phyloP scores from a whole-genome alignment of 345 rosid genomes.

The rapeseed (Brassica napus) region DNA sequence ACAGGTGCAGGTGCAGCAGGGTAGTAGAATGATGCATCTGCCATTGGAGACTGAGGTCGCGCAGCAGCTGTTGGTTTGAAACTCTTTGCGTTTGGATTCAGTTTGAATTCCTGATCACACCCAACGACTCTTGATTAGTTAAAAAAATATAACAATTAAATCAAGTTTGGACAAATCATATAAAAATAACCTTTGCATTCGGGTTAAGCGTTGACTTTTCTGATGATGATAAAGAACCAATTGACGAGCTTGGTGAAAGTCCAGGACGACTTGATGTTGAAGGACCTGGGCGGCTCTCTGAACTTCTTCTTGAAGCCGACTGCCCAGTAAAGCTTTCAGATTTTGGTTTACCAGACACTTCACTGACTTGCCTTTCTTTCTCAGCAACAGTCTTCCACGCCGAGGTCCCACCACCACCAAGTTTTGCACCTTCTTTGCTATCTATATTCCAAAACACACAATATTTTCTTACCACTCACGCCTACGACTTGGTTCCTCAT shows the following conservation, averaged over 20 bases:
- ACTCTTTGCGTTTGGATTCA: constrained; percentile 93
- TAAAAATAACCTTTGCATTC: constrained; percentile 67
- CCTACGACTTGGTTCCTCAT: background rate
- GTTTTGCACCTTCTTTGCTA: constrained; percentile 38
- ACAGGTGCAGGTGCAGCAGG: constrained; percentile 26
- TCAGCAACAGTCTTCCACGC: constrained; percentile 47
- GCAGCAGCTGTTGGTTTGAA: constrained; percentile 59
- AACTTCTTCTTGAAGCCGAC: constrained; percentile 60
- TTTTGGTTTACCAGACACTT: constrained; percentile 44
- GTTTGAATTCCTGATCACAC: constrained; percentile 78
- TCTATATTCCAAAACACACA: background rate
- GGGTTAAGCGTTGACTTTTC: constrained; percentile 84
- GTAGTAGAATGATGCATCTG: background rate
- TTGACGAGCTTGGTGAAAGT: constrained; percentile 81
- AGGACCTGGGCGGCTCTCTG: constrained; percentile 47
- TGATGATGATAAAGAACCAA: constrained; percentile 68
- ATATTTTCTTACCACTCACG: background rate
- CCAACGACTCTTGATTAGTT: constrained; percentile 6
- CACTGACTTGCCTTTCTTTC: constrained; percentile 51
- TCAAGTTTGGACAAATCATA: constrained; percentile 19
- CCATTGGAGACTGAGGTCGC: constrained; percentile 60
- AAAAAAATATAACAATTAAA: background rate
- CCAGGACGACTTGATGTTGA: constrained; percentile 56
- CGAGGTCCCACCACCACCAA: constrained; percentile 39
- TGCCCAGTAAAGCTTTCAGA: constrained; percentile 48